Base-by-base conservation (phyloP, 176 grass and related monocot genomes). In the Dactylis glomerata region DNA sequence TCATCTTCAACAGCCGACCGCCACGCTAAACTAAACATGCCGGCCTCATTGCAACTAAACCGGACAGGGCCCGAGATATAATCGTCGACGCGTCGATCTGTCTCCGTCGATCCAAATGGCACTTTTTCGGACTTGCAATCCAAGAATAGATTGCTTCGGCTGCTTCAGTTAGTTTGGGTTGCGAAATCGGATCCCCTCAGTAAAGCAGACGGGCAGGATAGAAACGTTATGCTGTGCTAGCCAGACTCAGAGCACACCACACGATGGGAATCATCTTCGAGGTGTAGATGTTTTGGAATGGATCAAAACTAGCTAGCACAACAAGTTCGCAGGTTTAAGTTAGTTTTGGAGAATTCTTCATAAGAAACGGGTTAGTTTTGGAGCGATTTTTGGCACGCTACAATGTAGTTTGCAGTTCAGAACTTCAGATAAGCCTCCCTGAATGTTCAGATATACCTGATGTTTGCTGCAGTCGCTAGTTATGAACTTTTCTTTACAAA, bases 11-110 rank as follows among this genome's bases (percentile, higher is more conserved):
- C 78, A 55, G 31, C 9, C 64, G 76, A 23, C 78, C 66, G 73
- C 57, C 28, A 28, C 57, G 69, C 65, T 82, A 89, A 86, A 89
- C 65, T 82, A 89, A 86, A 89, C 82, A 77, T 82, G 83, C 83
- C 64, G 83, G 32, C 2, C 6, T 80, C 63, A 59, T 9, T 20
- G 79, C 72, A 73, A 72, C 72, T 90, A 86, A 28, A 78, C 78
- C 63, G 49, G 88, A 77, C 88, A 85, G 20, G 23, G n/a, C 33
- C 70, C 77, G 49, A 81, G 47, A 12, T 16, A 3, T 14, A 3
- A 82, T 86, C 83, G 85, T 70, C 71, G 83, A 69, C 37, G 0
- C 70, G 26, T 70, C 73, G 38, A 46, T 27, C 41, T 2, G 51
- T 50, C 68, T 81, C 82, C 5, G 66, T 74, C 77, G 23, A 57